Evolutionary conservation across 805 yeast species (phyloP).

Genomic region (Torulaspora indica): DNA sequence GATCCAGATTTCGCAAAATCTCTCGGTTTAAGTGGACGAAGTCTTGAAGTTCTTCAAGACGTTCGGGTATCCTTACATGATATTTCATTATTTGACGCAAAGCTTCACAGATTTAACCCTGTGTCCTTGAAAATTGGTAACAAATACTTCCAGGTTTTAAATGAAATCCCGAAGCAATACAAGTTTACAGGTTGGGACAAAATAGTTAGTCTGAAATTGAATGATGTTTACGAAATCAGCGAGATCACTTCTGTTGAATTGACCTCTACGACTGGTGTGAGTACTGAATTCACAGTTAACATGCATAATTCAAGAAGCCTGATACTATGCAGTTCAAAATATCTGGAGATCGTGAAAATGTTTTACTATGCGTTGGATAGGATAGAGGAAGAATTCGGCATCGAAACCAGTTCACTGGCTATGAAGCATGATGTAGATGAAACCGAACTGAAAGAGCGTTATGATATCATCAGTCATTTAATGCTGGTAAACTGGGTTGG

Average conservation of each 20-base stretch:
- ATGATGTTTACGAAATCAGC: constrained; percentile 43
- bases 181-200: constrained; percentile 36
- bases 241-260: constrained; percentile 41
- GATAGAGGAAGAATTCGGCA: constrained; percentile 37
- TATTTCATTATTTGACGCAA: constrained; percentile 48
- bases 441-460: constrained; percentile 29
- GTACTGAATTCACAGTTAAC: constrained; percentile 48
- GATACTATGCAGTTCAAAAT: constrained; percentile 46
- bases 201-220: constrained; percentile 37
- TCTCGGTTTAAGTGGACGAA: constrained; percentile 42
- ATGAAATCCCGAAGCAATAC: constrained; percentile 41
- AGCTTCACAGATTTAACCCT: constrained; percentile 49
- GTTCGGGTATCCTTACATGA: constrained; percentile 50
- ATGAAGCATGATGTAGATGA: constrained; percentile 25
- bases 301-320: constrained; percentile 36
- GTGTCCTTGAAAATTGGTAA: constrained; percentile 67
- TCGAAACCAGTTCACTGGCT: constrained; percentile 3
- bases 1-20: constrained; percentile 42
- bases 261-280: constrained; percentile 43
- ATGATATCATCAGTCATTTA: constrained; percentile 50
- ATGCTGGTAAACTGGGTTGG: constrained; percentile 65
- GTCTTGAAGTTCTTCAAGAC: constrained; percentile 44
- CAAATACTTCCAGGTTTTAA: constrained; percentile 54
- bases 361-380: constrained; percentile 62
- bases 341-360: constrained; percentile 63